Conservation (phyloP, 169 alveolate species). For the Cytauxzoon felis region DNA sequence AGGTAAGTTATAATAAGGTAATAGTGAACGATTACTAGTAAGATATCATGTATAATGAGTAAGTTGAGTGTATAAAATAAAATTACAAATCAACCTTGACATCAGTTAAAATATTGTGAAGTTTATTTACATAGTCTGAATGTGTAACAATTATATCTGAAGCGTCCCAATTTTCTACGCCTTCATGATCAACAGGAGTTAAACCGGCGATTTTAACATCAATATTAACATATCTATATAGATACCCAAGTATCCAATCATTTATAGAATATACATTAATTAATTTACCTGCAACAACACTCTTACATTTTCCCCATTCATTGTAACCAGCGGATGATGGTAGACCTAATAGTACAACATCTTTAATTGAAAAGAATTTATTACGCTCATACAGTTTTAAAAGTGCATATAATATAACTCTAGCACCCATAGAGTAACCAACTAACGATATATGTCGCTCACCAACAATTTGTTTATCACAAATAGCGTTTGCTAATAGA, state of each 20-base stretch:
- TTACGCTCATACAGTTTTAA: slow-evolving; percentile 76
- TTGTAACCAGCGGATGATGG: slow-evolving; percentile 80
- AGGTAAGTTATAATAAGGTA: no score
- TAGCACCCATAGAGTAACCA: slow-evolving; percentile 89
- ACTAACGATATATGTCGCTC: slow-evolving; percentile 86
- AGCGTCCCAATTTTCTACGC: slow-evolving; percentile 79
- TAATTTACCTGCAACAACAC: slow-evolving; percentile 85
- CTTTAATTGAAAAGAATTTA: slow-evolving; percentile 73
- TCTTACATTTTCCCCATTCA: slow-evolving; percentile 81
- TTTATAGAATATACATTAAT: slow-evolving; percentile 82
- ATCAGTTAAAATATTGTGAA: slow-evolving; percentile 30
- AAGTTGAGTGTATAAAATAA: no score
- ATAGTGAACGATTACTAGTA: no score
- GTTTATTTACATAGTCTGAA: slow-evolving; percentile 33
- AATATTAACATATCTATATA: slow-evolving; percentile 84
- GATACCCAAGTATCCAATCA: slow-evolving; percentile 88
- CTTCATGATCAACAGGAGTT: slow-evolving; percentile 67
- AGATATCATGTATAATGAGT: no score
- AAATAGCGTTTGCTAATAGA: slow-evolving; percentile 83
- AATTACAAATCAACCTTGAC: slow-evolving; percentile 38
- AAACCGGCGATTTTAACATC: slow-evolving; percentile 73
- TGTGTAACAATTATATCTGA: slow-evolving; percentile 73
- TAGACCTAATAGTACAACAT: slow-evolving; percentile 83
- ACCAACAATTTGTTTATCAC: slow-evolving; percentile 79
- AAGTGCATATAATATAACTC: slow-evolving; percentile 81